These are phyloP conservation scores for Monilinia fructicola DNA, from an alignment of 2,329 filamentous ascomycete genomes.

Conservation along the genomic window DNA sequence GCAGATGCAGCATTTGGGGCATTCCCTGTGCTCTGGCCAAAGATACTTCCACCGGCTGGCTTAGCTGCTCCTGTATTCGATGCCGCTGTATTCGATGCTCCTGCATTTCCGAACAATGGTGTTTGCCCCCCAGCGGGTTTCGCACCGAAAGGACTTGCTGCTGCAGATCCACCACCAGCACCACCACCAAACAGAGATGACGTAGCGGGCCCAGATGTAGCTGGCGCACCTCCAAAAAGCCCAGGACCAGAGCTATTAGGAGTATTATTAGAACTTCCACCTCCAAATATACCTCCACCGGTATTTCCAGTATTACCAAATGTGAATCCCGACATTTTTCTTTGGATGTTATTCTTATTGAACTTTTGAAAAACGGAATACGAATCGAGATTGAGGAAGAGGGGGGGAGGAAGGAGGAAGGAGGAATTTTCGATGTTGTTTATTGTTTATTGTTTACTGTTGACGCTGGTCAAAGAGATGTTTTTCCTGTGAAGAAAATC, in stretches of 20 bases:
- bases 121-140: conserved; percentile 15
- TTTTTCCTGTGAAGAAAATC: conserved; percentile 6
- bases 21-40: conserved; percentile 38
- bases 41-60: conserved; percentile 30
- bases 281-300: conserved; percentile 11
- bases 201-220: conserved; percentile 30
- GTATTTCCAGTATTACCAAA: conserved; percentile 38
- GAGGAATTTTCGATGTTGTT: conserved; percentile 20
- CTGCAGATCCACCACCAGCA: conserved; percentile 9
- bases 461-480: conserved; percentile 9
- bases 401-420: no score
- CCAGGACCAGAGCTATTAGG: conserved; percentile 22
- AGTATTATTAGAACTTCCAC: conserved; percentile 19
- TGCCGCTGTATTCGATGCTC: conserved; percentile 5
- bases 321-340: conserved; percentile 40
- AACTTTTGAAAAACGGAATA: neutral
- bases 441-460: conserved; percentile 2
- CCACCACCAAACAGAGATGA: conserved; percentile 28
- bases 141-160: conserved; percentile 5
- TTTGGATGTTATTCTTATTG: conserved; percentile 27
- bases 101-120: conserved; percentile 15
- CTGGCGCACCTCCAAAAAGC: conserved; percentile 21
- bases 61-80: conserved; percentile 13
- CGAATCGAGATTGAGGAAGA: conserved; percentile 13
- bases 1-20: conserved; percentile 32